Base-by-base conservation (phyloP, 1,284 basidiomycete species). In the Leccinum solheimii region DNA sequence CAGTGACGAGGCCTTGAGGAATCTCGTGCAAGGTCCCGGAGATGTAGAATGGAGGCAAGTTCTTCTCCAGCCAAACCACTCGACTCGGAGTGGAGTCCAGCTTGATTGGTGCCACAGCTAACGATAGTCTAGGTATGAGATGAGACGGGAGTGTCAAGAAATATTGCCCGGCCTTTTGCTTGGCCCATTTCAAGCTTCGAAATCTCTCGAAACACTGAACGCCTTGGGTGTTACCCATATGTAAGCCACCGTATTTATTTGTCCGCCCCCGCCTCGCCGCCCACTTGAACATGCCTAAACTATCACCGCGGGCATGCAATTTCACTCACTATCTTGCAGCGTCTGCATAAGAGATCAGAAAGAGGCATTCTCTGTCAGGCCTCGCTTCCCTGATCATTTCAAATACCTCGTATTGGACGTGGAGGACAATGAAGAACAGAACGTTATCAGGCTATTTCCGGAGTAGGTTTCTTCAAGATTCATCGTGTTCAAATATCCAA, bases 141-240 rank as follows among this genome's bases (percentile, higher is more conserved):
- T 97, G 95, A 84, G 95, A 49, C 80, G 95, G 51, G 90, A 96
- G 72, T 94, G 94, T 66, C 95, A 98, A 77, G 87, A 95, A 75
- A 95, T 97, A 68, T 80, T 97, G 0, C 93, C 93, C 3, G 86
- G 86, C 10, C 83, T 98, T 48, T 84, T 87, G 51, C 85, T 97
- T 2, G 95, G 95, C 0, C 94, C 95, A 1, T 94, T 95, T 67
- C 91, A 94, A 68, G 89, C 90, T 3, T 93, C 92, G 2, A 94
- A 92, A 69, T 90, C 90, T 4, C 76, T 93, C 16, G 82, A 86
- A 16, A 84, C 82, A 3, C 83, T 98, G 30, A 77, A 82, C 58
- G 75, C 74, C 1, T 81, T 91, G 36, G 81, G 84, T 0, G 85
- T 97, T 64, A 94, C 95, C 1, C 94, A 97, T 73, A 91, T 98